Evolutionary conservation across 2,329 filamentous ascomycete genomes (phyloP).

Genomic region (Tympanopsis confertula): DNA sequence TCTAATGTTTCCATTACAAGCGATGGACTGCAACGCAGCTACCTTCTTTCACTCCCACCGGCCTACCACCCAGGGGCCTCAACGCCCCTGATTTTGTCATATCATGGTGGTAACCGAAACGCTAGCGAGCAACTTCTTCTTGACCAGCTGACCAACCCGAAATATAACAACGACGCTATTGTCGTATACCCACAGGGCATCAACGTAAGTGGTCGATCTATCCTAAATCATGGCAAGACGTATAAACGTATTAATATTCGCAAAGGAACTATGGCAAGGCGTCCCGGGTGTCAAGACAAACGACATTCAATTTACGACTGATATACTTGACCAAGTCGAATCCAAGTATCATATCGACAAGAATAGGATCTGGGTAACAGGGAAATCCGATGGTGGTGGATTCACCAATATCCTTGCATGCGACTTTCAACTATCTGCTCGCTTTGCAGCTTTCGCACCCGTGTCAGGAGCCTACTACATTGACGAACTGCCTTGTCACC

Average conservation of each 20-base stretch:
- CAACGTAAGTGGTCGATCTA: slow-evolving; percentile 11
- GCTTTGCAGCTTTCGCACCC: slow-evolving; percentile 28
- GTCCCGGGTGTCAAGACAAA: slow-evolving; percentile 21
- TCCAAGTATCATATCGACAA: slow-evolving; percentile 24
- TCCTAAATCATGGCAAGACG: not conserved
- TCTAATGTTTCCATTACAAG: not conserved
- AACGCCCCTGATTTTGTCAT: slow-evolving; percentile 30
- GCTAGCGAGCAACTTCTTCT: slow-evolving; percentile 20
- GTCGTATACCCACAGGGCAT: slow-evolving; percentile 33
- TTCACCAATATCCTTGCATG: slow-evolving; percentile 29
- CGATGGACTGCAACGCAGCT: slow-evolving; percentile 14
- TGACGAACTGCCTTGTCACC: slow-evolving; percentile 18
- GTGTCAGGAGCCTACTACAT: slow-evolving; percentile 29
- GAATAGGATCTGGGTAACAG: slow-evolving; percentile 27
- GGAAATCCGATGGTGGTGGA: slow-evolving; percentile 31
- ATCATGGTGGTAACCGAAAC: slow-evolving; percentile 27
- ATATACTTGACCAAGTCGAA: slow-evolving; percentile 26
- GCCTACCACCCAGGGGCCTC: slow-evolving; percentile 18
- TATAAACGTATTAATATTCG: not conserved
- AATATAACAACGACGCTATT: slow-evolving; percentile 21
- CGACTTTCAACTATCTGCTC: slow-evolving; percentile 17
- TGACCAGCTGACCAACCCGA: slow-evolving; percentile 22
- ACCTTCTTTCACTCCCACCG: slow-evolving; percentile 20
- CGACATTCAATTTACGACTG: slow-evolving; percentile 30
- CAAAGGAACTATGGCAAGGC: slow-evolving; percentile 26